Evolutionary conservation across 2,329 filamentous ascomycete genomes (phyloP).

Genomic region (Cladosporium sphaerospermum): DNA sequence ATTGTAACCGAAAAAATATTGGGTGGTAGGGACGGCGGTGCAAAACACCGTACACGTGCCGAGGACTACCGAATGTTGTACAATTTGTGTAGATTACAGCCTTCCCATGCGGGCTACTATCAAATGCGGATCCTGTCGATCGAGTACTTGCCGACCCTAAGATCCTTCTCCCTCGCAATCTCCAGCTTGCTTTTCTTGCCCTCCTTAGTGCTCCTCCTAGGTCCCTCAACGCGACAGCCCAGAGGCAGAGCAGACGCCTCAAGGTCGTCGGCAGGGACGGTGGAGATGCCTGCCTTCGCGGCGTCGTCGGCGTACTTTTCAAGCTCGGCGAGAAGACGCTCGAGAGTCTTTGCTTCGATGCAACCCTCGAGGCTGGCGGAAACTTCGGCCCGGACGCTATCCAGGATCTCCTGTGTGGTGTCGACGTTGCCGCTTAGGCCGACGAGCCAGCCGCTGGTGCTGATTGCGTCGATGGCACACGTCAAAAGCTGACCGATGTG

Average conservation of each 20-base stretch:
- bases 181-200: slow-evolving; percentile 63
- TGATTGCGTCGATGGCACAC: slow-evolving; percentile 69
- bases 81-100: no score
- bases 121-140: slow-evolving; percentile 60
- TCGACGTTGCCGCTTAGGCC: slow-evolving; percentile 47
- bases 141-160: slow-evolving; percentile 75
- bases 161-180: slow-evolving; percentile 69
- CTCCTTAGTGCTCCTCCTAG: slow-evolving; percentile 29
- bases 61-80: no score
- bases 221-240: slow-evolving; percentile 55
- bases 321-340: slow-evolving; percentile 59
- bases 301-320: slow-evolving; percentile 46
- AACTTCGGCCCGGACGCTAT: slow-evolving; percentile 61
- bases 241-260: slow-evolving; percentile 55
- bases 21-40: no score
- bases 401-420: slow-evolving; percentile 58
- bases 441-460: slow-evolving; percentile 67
- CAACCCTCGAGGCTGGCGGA: slow-evolving; percentile 65
- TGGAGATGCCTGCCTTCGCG: slow-evolving; percentile 33
- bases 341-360: slow-evolving; percentile 61
- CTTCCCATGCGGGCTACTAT: neutral
- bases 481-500: slow-evolving; percentile 67
- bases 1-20: no score
- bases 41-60: no score
- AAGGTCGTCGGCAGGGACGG: slow-evolving; percentile 37